Evolutionary conservation across 176 grass and related monocot species (phyloP).

Genomic region (Paspalum notatum): DNA sequence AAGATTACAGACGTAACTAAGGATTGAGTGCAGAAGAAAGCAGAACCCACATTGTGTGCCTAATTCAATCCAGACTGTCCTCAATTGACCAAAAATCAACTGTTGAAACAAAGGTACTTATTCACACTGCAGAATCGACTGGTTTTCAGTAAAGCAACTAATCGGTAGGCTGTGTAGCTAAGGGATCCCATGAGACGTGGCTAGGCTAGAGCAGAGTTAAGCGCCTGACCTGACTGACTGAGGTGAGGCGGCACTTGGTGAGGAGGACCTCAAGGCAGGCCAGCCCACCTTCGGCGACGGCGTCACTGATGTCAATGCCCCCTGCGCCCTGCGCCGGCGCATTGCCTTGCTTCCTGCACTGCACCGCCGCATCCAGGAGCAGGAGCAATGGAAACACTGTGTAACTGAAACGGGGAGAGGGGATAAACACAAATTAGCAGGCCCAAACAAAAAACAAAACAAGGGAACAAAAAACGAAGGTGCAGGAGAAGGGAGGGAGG

Average conservation of each 20-base stretch:
- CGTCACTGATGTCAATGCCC: conserved; percentile 59
- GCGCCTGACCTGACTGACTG: conserved; percentile 79
- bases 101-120: not conserved
- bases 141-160: conserved; percentile 24
- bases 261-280: conserved; percentile 77
- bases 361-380: conserved; percentile 78
- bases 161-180: conserved; percentile 15
- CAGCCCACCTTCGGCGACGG: conserved; percentile 65
- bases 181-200: not conserved
- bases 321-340: conserved; percentile 17
- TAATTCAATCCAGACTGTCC: not conserved
- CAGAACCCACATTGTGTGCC: not conserved
- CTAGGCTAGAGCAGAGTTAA: conserved; percentile 12
- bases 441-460: conserved; percentile 11
- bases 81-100: conserved; percentile 21
- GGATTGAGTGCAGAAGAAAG: conserved; percentile 4
- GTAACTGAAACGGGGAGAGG: conserved; percentile 43
- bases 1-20: conserved; percentile 1
- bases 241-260: conserved; percentile 69
- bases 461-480: not conserved
- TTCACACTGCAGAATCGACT: not conserved
- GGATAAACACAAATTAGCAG: conserved; percentile 21
- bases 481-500: not conserved
- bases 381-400: conserved; percentile 77
- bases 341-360: conserved; percentile 67